Conservation (phyloP, 306 rosid genomes). For the Styphnolobium japonicum region DNA sequence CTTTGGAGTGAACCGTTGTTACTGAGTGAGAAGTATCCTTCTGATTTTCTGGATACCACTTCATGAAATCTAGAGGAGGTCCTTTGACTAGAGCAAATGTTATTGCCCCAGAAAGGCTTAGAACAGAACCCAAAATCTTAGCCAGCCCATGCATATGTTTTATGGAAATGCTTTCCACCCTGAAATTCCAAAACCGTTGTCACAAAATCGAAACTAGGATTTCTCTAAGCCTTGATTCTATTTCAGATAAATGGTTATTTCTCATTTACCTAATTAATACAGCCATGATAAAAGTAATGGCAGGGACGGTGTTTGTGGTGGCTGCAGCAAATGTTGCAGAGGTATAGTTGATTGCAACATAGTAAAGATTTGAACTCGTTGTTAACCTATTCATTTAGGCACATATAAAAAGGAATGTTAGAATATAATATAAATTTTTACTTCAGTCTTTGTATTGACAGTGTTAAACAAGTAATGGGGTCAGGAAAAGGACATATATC, state of each 20-base stretch:
- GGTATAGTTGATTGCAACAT: constrained; percentile 66
- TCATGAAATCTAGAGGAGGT: constrained; percentile 53
- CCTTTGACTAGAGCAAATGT: constrained; percentile 78
- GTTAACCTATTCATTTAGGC: constrained; percentile 52
- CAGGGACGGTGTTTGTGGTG: constrained; percentile 71
- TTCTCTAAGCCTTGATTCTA: background rate
- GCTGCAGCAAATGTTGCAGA: constrained; percentile 97
- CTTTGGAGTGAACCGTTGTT: constrained; percentile 26
- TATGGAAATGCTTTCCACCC: constrained; percentile 67
- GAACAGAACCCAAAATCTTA: constrained; percentile 64
- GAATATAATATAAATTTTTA: background rate
- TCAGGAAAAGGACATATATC: constrained; percentile 23
- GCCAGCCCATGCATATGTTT: constrained; percentile 60
- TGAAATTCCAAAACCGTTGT: constrained; percentile 27
- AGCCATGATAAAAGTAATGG: constrained; percentile 78
- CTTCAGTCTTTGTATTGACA: background rate
- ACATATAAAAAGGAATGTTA: background rate
- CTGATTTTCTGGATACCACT: constrained; percentile 34
- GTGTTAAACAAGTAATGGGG: background rate
- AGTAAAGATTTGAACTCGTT: constrained; percentile 75
- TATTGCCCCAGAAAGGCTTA: constrained; percentile 72
- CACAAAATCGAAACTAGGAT: background rate
- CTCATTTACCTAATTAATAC: constrained; percentile 49
- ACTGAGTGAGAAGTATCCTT: constrained; percentile 4
- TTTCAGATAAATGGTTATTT: background rate